Conservation (phyloP, 2,329 filamentous ascomycete genomes). For the Diaporthe batatas region DNA sequence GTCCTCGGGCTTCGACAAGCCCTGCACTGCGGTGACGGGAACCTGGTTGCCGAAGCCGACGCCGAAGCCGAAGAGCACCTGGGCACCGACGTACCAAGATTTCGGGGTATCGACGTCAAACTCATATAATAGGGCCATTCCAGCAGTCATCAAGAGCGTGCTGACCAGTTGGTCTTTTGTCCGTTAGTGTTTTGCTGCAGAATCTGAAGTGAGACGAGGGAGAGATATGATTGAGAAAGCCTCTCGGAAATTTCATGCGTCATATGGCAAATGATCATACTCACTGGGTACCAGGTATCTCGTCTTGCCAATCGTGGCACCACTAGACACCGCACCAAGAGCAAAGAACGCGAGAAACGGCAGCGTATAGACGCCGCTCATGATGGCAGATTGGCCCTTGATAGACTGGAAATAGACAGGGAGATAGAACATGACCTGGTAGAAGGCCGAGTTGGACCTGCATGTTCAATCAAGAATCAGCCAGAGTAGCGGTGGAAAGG, state of each 20-base stretch:
- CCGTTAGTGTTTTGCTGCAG: too few relatives aligned
- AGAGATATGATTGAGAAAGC: too few relatives aligned
- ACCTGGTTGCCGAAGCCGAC: slow-evolving; percentile 40
- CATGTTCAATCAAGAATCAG: not conserved
- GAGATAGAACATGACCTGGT: slow-evolving; percentile 28
- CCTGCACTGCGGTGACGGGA: slow-evolving; percentile 40
- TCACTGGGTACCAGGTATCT: not conserved
- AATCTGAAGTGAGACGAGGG: too few relatives aligned
- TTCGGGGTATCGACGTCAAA: slow-evolving; percentile 7
- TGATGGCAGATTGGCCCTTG: slow-evolving; percentile 24
- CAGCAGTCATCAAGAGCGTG: slow-evolving; percentile 1
- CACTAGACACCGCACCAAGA: slow-evolving; percentile 20
- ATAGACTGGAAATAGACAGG: slow-evolving; percentile 36
- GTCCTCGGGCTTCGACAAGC: slow-evolving; percentile 39
- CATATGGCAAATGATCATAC: too few relatives aligned
- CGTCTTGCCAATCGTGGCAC: slow-evolving; percentile 11
- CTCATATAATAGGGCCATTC: slow-evolving; percentile 2
- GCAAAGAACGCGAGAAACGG: slow-evolving; percentile 35
- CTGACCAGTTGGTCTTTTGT: too few relatives aligned
- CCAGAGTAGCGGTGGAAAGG: not conserved
- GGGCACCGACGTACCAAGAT: slow-evolving; percentile 36
- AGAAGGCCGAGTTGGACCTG: slow-evolving; percentile 17
- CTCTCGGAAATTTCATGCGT: too few relatives aligned
- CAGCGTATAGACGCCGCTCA: slow-evolving; percentile 23
- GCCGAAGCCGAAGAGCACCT: slow-evolving; percentile 38